Evolutionary conservation across 306 rosid species (phyloP), one percentile per base, ranked within the genome.

Genomic region (Urtica urens): DNA sequence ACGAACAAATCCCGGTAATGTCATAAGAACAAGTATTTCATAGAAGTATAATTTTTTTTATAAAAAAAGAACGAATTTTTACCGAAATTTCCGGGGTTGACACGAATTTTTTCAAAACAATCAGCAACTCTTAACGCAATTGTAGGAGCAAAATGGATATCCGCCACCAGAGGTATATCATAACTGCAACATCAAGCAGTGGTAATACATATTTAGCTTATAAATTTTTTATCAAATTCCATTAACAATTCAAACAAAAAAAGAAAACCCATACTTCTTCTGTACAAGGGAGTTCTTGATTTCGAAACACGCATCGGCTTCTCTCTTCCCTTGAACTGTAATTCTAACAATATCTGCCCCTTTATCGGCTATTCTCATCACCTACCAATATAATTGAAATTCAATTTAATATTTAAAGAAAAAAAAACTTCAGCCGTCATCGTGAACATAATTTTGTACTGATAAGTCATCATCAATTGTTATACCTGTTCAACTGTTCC

Each of bases 311-410:
- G 99, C 94, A 71, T 90, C 99, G 13, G 99, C 99, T 69, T 90
- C 99, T 71, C 67, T 90, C 79, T 77, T 90, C 61, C 99, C 99
- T 57, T 90, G 99, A 64, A 85, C 99, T 52, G 99, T 90, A 55
- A 90, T 85, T 30, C 99, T 72, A 9, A 90, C 95, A 60, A 90
- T 64, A 63, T 90, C 92, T 47, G 99, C 99, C 60, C 99, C 99
- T 68, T 57, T 69, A 56, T 90, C 99, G 3, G 99, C 92, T 30
- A 85, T 85, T 77, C 63, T 75, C 99, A 90, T 90, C 46, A 90
- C 99, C 99, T 90, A 45, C 42, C 39, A 53, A 69, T 10, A 48
- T 16, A 61, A 54, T 39, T 67, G 22, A 33, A 47, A 55, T 49
- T 51, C 27, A 49, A 50, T 69, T 47, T 37, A 38, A 49, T 18